Evolutionary conservation across 176 grass and related monocot species (phyloP).

Genomic region (Ensete glaucum): DNA sequence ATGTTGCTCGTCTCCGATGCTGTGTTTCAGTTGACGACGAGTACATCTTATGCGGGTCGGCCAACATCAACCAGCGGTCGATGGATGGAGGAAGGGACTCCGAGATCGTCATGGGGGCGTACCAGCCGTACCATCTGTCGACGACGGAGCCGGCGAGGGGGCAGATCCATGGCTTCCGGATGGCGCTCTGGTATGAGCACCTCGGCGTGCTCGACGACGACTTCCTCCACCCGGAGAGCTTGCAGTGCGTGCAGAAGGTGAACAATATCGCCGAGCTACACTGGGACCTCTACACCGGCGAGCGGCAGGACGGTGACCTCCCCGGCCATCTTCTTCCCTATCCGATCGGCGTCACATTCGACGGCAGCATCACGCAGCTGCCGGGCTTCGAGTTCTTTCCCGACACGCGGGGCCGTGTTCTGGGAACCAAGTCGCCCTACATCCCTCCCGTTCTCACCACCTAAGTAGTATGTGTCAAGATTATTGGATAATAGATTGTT

Average conservation of each 20-base stretch:
- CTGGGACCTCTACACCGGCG: conserved; percentile 46
- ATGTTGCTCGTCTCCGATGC: no score
- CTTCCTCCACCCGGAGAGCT: conserved; percentile 42
- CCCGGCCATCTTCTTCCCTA: conserved; percentile 65
- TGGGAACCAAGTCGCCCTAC: conserved; percentile 69
- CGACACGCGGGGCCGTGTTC: conserved; percentile 52
- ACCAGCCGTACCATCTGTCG: no score
- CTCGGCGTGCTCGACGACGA: conserved; percentile 36
- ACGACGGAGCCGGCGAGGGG: conserved; percentile 11
- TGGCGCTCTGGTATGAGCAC: conserved; percentile 9
- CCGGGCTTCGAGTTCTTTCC: conserved; percentile 59
- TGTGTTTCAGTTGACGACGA: no score
- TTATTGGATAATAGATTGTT: no score
- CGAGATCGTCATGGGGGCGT: no score
- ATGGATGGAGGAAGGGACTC: no score
- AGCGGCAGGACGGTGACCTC: conserved; percentile 38
- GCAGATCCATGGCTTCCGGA: no score
- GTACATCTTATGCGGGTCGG: no score
- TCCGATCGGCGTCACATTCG: conserved; percentile 37
- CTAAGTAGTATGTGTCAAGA: conserved; percentile 3
- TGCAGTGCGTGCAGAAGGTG: conserved; percentile 60
- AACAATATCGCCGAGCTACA: conserved; percentile 52
- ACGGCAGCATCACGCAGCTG: conserved; percentile 32
- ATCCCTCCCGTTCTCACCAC: conserved; percentile 75
- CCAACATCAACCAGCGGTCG: no score